A percentile compares a stretch with the other conserved stretches of the same genome.
These are phyloP conservation scores for Rhodotorula toruloides DNA, from an alignment of 768 basidiomycete genomes.

Conservation along the genomic window DNA sequence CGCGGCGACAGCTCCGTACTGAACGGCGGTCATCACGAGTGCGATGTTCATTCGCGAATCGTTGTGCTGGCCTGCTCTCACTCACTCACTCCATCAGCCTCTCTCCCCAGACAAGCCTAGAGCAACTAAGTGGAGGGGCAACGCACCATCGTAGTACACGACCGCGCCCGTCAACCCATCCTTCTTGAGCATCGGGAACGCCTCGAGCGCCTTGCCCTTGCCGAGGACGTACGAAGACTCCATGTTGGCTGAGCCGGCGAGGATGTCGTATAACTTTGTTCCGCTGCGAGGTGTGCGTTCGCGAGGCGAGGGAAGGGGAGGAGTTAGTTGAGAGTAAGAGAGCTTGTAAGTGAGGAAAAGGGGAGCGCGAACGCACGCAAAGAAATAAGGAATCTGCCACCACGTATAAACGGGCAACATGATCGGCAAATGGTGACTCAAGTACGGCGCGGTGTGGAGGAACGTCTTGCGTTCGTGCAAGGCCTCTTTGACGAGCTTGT, in stretches of 20 bases:
- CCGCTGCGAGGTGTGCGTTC: no score
- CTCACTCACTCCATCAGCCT: not conserved
- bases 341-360: not conserved
- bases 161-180: slow-evolving; percentile 89
- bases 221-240: slow-evolving; percentile 91
- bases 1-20: slow-evolving; percentile 75
- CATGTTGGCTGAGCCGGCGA: slow-evolving; percentile 96
- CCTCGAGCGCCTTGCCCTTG: slow-evolving; percentile 83
- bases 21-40: slow-evolving; percentile 86
- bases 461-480: slow-evolving; percentile 88
- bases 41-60: slow-evolving; percentile 98
- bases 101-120: not conserved
- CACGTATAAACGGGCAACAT: slow-evolving; percentile 95
- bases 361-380: slow-evolving; percentile 45
- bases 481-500: slow-evolving; percentile 92
- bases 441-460: slow-evolving; percentile 89
- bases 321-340: not conserved
- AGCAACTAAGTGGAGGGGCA: not conserved
- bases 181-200: slow-evolving; percentile 92
- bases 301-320: not conserved
- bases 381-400: slow-evolving; percentile 97
- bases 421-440: slow-evolving; percentile 87
- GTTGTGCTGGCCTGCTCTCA: slow-evolving; percentile 93
- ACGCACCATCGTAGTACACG: slow-evolving; percentile 89
- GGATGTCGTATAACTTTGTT: slow-evolving; percentile 90